Base-by-base conservation (phyloP, 192 early-diverging fungal species). In the Coemansia furcata region DNA sequence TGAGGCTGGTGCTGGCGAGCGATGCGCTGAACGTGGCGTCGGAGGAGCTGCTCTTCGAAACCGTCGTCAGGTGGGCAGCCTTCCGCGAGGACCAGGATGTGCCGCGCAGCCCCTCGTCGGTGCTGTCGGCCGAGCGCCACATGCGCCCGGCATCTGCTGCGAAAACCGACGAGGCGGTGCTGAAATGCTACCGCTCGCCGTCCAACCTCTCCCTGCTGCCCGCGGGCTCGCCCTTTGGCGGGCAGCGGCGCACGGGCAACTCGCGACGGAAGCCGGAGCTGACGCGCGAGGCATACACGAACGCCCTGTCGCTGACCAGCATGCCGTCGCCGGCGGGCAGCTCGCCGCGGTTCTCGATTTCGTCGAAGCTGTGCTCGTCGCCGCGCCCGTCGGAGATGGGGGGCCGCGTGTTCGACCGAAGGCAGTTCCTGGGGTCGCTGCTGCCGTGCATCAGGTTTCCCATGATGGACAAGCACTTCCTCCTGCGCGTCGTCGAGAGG, bases 401-500 rank as follows among this genome's bases (percentile, higher is more conserved):
- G 68, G 44, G 43, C 32, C 63, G 47, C 29, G 55, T 71, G 37
- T 75, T 75, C 21, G 76, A 68, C 15, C 72, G 76, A 67, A 74
- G 72, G 23, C 64, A 75, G 29, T 75, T 76, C 17, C 62, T 80
- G 6, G 35, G 62, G 30, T 43, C 71, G 11, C 60, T 78, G 21
- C 67, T 79, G 10, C 73, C 73, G 3, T 82, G 74, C 60, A 73
- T 76, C 52, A 61, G 77, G n/a, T 77, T 80, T 50, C 77, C 82
- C 0, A 73, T 72, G 73, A 78, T 76, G 82, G 69, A 72, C 59
- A 73, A 71, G 46, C 52, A 73, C 58, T 77, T 77, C 72, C 26
- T 76, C 69, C 74, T 82, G 23, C 74, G 62, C 14, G 72, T 72
- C 11, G 80, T 82, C 2, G 80, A 82, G 49, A 68, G 74, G 33